Evolutionary conservation across 176 grass and related monocot species (phyloP).

Genomic region (Elaeis guineensis): DNA sequence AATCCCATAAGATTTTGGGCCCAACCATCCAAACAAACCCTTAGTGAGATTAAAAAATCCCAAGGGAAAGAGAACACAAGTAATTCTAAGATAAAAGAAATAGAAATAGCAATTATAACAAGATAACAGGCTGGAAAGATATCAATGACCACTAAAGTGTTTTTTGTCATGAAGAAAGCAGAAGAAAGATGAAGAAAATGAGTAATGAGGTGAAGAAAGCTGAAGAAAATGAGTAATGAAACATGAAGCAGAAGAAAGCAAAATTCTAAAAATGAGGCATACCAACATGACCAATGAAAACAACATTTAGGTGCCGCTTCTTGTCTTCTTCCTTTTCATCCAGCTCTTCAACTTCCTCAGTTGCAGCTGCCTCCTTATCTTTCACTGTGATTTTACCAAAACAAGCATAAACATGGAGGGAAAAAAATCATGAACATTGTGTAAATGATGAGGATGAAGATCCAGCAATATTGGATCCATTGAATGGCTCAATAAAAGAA

Average conservation of each 20-base stretch:
- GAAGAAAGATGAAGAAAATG: neutral
- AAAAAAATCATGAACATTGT: neutral
- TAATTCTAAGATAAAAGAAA: too few species aligned
- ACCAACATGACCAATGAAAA: constrained; percentile 97
- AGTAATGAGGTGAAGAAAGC: too few species aligned
- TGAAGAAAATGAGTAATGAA: neutral
- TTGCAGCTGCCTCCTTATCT: constrained; percentile 26
- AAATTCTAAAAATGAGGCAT: constrained; percentile 12
- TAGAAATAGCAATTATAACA: too few species aligned
- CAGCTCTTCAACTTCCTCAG: constrained; percentile 39
- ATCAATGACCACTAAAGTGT: too few species aligned
- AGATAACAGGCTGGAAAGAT: too few species aligned
- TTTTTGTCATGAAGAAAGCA: neutral
- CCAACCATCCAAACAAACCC: too few species aligned
- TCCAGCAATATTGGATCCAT: too few species aligned
- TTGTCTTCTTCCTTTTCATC: constrained; percentile 34
- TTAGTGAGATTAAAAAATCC: too few species aligned
- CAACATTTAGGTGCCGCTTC: constrained; percentile 87
- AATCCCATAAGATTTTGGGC: too few species aligned
- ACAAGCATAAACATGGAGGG: constrained; percentile 1
- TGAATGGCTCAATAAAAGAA: too few species aligned
- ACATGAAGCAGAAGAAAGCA: neutral
- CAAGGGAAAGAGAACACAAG: too few species aligned
- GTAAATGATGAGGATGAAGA: too few species aligned
- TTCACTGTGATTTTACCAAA: constrained; percentile 21